Conservation (phyloP, 1,284 basidiomycete species). For the Naganishia liquefaciens region DNA sequence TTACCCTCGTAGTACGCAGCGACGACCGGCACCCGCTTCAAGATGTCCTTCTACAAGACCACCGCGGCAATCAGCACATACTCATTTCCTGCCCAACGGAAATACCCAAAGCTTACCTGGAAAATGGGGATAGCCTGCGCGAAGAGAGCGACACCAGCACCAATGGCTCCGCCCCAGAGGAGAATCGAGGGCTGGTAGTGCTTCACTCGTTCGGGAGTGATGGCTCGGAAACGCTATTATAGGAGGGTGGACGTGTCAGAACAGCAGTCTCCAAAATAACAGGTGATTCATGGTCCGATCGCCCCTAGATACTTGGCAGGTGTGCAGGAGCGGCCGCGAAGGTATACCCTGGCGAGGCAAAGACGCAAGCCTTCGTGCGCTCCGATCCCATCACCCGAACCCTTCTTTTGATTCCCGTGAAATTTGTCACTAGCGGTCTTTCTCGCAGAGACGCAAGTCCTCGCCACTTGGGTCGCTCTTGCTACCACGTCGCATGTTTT, state of each 20-base stretch:
- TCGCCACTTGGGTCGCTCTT: too few relatives aligned
- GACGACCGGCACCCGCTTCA: slow-evolving; percentile 21
- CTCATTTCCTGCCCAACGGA: neutral
- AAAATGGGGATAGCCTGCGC: slow-evolving; percentile 28
- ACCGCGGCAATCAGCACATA: neutral
- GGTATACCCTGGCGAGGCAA: too few relatives aligned
- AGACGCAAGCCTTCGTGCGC: too few relatives aligned
- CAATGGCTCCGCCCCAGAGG: slow-evolving; percentile 24
- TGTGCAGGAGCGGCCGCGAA: neutral
- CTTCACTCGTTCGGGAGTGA: slow-evolving; percentile 25
- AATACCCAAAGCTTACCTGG: neutral
- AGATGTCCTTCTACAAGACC: slow-evolving; percentile 21
- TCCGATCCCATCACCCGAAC: too few relatives aligned
- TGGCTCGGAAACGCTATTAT: slow-evolving; percentile 19
- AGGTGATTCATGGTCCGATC: too few relatives aligned
- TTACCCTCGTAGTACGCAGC: slow-evolving; percentile 21
- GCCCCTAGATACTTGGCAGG: too few relatives aligned
- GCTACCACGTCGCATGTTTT: too few relatives aligned
- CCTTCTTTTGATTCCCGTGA: too few relatives aligned
- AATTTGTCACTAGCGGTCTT: too few relatives aligned
- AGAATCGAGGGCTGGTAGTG: slow-evolving; percentile 21
- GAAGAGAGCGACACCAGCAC: slow-evolving; percentile 22
- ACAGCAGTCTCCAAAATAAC: neutral
- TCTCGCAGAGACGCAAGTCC: too few relatives aligned
- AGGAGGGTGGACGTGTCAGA: neutral